A percentile compares a stretch with the other conserved stretches of the same genome.
These are phyloP conservation scores for Elsinoe batatas DNA, from an alignment of 2,329 filamentous ascomycete species.

Conservation along the genomic window DNA sequence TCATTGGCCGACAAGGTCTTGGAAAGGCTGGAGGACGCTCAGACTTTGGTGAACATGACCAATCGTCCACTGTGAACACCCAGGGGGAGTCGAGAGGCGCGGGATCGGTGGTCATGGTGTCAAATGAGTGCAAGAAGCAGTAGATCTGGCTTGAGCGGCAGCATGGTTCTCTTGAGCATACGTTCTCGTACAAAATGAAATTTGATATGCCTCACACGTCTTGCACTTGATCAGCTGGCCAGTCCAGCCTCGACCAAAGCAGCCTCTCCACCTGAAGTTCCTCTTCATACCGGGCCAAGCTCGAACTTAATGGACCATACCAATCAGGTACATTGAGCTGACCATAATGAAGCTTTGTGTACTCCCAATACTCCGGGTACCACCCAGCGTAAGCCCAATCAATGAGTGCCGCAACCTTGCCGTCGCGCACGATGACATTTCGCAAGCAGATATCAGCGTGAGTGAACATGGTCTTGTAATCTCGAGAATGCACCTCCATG, in stretches of 20 bases:
- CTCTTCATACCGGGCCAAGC: not conserved
- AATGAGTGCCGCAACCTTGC: not conserved
- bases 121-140: no score
- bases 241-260: not conserved
- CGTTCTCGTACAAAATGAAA: no score
- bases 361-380: slow-evolving; percentile 14
- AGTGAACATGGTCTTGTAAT: not conserved
- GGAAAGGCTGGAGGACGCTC: no score
- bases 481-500: not conserved
- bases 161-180: no score
- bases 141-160: no score
- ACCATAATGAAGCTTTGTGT: not conserved
- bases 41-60: no score
- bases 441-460: not conserved
- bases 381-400: slow-evolving; percentile 9
- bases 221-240: not conserved
- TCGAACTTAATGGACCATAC: not conserved
- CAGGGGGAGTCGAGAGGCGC: no score
- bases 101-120: no score
- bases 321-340: not conserved
- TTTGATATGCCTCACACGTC: not conserved
- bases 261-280: not conserved
- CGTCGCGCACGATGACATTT: not conserved
- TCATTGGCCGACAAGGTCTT: no score
- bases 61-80: no score